Evolutionary conservation across 1,139 yeast species (phyloP), one percentile per base, ranked within the genome.

Genomic region (Lodderomyces metapsilosis): DNA sequence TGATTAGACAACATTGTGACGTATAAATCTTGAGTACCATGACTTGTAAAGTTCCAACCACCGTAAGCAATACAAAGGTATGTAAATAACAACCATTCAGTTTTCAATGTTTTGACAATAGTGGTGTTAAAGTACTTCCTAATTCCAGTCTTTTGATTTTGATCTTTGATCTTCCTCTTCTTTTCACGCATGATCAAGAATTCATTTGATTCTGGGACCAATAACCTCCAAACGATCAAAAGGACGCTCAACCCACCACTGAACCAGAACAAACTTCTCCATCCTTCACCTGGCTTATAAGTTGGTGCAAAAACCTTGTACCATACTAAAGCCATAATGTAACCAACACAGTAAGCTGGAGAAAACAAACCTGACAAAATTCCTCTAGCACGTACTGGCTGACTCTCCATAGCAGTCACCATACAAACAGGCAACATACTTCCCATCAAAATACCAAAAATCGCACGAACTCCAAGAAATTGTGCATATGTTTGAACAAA

Each of bases 211-310:
- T 68, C 73, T 1, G 71, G 70, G 36, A 56, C 53, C 37, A 53
- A 55, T 24, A 53, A 48, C 47, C 73, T 59, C 70, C 70, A 66
- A 15, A 54, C 42, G 21, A 67, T 57, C 37, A 68, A 58, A 20
- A 68, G 42, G 4, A 65, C 59, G 7, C 71, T 68, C 15, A 64
- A 61, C 21, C 91, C 86, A 20, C 92, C 81, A 40, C 86, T 79
- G 54, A 88, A 84, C 89, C 94, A 86, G 60, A 82, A 84, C 49
- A 86, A 68, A 1, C 88, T 76, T 56, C 94, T 74, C 95, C 95
- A 87, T 1, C 78, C 74, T 51, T 56, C 58, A 30, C 52, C 52
- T 3, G 38, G 40, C 78, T 76, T 43, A 82, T 53, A 79, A 17
- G 86, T 82, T 49, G 74, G 69, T 50, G 88, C 88, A 57, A 80